Evolutionary conservation across 306 rosid species (phyloP).

Genomic region (Citrullus colocynthis): DNA sequence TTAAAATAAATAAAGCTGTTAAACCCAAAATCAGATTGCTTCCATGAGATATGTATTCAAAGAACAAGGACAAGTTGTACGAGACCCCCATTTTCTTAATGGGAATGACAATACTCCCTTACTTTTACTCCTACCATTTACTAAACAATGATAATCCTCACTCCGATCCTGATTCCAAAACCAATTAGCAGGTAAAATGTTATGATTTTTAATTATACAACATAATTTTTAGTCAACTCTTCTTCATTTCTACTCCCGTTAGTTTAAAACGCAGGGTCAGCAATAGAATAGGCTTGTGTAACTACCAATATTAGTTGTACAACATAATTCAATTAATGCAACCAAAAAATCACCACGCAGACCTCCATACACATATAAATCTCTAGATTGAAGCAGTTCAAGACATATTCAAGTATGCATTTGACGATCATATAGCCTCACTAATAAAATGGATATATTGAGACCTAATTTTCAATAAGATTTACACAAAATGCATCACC

Average conservation of each 20-base stretch:
- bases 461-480: neutral
- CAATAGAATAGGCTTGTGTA: neutral
- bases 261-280: neutral
- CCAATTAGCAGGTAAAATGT: neutral
- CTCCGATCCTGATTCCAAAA: neutral
- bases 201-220: neutral
- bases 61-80: neutral
- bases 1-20: too few relatives aligned
- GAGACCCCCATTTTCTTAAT: neutral
- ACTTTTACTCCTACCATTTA: neutral
- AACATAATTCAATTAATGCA: neutral
- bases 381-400: neutral
- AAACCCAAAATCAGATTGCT: neutral
- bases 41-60: neutral
- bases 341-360: neutral
- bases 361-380: neutral
- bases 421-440: neutral
- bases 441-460: neutral
- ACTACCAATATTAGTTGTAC: neutral
- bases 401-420: neutral
- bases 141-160: neutral
- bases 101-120: neutral
- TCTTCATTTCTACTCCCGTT: neutral
- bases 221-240: neutral
- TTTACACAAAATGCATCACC: constrained; percentile 18